Evolutionary conservation across 176 grass and related monocot genomes (phyloP), one percentile per base, ranked within the genome.

Genomic region (Lolium perenne): DNA sequence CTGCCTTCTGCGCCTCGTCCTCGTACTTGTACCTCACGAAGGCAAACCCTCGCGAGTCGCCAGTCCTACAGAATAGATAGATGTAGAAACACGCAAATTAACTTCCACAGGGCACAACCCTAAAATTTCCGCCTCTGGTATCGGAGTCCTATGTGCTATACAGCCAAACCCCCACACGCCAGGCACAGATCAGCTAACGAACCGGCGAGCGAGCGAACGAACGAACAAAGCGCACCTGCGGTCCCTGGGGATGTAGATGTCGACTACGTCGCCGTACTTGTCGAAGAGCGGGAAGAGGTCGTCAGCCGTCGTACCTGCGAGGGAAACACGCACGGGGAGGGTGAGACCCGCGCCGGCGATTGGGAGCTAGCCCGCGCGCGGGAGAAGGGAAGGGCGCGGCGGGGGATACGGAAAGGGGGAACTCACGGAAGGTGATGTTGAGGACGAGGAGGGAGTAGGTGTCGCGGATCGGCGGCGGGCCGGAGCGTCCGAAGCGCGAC

Each of bases 1-100:
- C 92, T 4, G 97, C 97, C 83, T 94, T 98, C 70, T 98, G 88
- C 1, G 97, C 97, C 86, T 98, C 97, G 47, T 98, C 93, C 82
- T 91, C 94, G 43, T 95, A 92, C 82, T 98, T 98, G 76, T 98
- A 98, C 86, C 96, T 92, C 90, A 98, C 96, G 75, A 98, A 98
- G 32, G 93, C 96, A 48, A 98, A 95, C 0, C 96, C 96, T 18
- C 96, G 83, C 8, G 96, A 95, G 53, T 95, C 96, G 11, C 93
- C 96, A 74, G 84, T 94, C 84, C 96, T 98, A 59, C 60, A 86
- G 10, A 43, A 72, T 40, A 15, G 74, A 72, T 40, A 15, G 74
- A 88, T 57, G 58, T 4, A 89, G n/a, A 18, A 49, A 26, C 23
- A 47, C 18, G 32, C 32, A 35, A 54, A 65, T 65, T 10, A 85